Conservation (phyloP, 257 asterid genomes). For the Penstemon davidsonii region DNA sequence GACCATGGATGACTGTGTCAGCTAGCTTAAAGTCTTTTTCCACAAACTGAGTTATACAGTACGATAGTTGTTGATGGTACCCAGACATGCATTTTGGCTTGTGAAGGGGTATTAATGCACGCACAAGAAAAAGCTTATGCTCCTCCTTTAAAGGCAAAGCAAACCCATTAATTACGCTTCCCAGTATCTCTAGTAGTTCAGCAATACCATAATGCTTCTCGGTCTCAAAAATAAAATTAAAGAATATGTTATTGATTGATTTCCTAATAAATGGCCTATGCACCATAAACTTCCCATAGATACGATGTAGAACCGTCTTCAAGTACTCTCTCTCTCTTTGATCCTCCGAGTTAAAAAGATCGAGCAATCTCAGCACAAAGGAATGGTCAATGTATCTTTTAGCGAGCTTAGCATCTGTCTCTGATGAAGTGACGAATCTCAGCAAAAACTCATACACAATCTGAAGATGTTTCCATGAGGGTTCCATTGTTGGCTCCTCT, state of each 20-base stretch:
- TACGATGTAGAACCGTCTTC: constrained; percentile 41
- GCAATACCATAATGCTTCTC: constrained; percentile 47
- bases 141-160: constrained; percentile 49
- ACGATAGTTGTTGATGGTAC: constrained; percentile 42
- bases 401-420: constrained; percentile 43
- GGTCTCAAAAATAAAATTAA: constrained; percentile 39
- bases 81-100: constrained; percentile 39
- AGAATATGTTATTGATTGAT: constrained; percentile 42
- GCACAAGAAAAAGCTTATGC: constrained; percentile 47
- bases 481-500: constrained; percentile 42
- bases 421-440: constrained; percentile 39
- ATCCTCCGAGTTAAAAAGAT: constrained; percentile 46
- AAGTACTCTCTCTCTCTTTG: constrained; percentile 48
- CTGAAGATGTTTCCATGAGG: constrained; percentile 45
- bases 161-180: constrained; percentile 46
- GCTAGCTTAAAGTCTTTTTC: constrained; percentile 44
- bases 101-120: constrained; percentile 47
- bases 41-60: constrained; percentile 42
- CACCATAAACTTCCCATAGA: constrained; percentile 45
- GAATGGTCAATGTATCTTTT: constrained; percentile 45
- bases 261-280: constrained; percentile 48
- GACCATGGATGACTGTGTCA: constrained; percentile 41
- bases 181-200: constrained; percentile 45
- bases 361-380: constrained; percentile 44
- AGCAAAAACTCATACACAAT: constrained; percentile 42